Evolutionary conservation across 192 early-diverging fungal genomes (phyloP).

Genomic region (Lunasporangiospora selenospora): DNA sequence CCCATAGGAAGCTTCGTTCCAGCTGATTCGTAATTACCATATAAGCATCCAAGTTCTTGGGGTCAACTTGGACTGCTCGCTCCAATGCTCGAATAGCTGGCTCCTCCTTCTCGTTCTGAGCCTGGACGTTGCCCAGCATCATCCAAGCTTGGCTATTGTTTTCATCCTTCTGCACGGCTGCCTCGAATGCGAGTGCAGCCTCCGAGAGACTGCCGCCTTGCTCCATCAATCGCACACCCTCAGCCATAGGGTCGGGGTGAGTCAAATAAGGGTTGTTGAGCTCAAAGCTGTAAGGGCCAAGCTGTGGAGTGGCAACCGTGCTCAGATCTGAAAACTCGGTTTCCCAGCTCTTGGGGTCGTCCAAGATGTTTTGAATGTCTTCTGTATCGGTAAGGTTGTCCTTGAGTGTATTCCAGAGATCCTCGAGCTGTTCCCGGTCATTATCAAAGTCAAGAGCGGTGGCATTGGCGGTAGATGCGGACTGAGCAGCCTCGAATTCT

Average conservation of each 20-base stretch:
- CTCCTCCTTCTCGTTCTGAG: constrained; percentile 98
- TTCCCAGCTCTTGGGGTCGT: constrained; percentile 36
- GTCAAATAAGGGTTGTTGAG: constrained; percentile 74
- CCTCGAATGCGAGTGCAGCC: constrained; percentile 92
- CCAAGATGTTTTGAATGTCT: constrained; percentile 41
- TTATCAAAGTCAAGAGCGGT: constrained; percentile 52
- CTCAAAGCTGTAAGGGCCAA: constrained; percentile 87
- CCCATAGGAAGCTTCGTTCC: too few species aligned
- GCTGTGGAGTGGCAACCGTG: constrained; percentile 65
- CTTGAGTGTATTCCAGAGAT: constrained; percentile 57
- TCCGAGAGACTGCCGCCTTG: constrained; percentile 77
- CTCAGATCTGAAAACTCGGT: constrained; percentile 51
- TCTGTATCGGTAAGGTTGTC: constrained; percentile 42
- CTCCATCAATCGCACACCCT: constrained; percentile 60
- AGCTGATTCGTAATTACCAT: constrained; percentile 53
- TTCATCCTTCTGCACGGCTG: constrained; percentile 81
- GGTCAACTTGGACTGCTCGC: constrained; percentile 80
- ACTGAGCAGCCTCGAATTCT: constrained; percentile 60
- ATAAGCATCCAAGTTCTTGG: constrained; percentile 66
- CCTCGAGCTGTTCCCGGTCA: constrained; percentile 57
- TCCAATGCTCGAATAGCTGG: constrained; percentile 93
- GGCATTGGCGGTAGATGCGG: constrained; percentile 45
- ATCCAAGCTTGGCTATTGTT: constrained; percentile 86
- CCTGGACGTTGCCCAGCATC: constrained; percentile 90
- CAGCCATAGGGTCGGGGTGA: constrained; percentile 65